These are phyloP conservation scores for Fusarium solani-melongenae DNA, from an alignment of 2,329 filamentous ascomycete species.

Conservation along the genomic window DNA sequence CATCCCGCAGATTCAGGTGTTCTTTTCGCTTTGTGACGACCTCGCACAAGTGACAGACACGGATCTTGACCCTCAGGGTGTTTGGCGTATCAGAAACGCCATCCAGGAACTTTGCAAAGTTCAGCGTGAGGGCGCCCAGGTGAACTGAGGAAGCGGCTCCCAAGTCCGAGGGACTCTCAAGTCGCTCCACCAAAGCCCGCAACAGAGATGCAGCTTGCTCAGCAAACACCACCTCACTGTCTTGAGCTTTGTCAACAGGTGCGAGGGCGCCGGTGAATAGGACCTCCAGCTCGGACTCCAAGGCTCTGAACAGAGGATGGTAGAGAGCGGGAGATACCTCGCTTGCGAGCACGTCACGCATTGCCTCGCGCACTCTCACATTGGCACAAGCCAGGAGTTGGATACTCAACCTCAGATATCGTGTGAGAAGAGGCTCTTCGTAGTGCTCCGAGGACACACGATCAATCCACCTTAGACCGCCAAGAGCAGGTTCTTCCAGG, in stretches of 20 bases:
- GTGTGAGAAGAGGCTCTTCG: conserved; percentile 69
- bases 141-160: conserved; percentile 72
- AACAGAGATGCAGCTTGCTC: conserved; percentile 74
- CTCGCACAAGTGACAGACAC: conserved; percentile 75
- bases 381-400: conserved; percentile 73
- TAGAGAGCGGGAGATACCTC: conserved; percentile 73
- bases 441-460: conserved; percentile 66
- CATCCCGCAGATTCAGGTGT: conserved; percentile 74
- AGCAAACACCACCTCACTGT: conserved; percentile 73
- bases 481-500: conserved; percentile 67
- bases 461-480: conserved; percentile 73
- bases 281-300: conserved; percentile 72
- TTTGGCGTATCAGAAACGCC: conserved; percentile 65
- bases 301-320: conserved; percentile 71
- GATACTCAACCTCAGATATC: conserved; percentile 72
- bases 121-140: conserved; percentile 71
- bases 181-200: conserved; percentile 70
- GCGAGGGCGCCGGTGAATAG: conserved; percentile 69
- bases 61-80: conserved; percentile 73
- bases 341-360: conserved; percentile 72
- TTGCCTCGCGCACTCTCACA: conserved; percentile 73
- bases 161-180: conserved; percentile 72
- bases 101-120: conserved; percentile 75
- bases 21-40: conserved; percentile 74
- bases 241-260: conserved; percentile 62